Conservation (phyloP, 495 filamentous ascomycete genomes). For the Lichenothelia convexa region DNA sequence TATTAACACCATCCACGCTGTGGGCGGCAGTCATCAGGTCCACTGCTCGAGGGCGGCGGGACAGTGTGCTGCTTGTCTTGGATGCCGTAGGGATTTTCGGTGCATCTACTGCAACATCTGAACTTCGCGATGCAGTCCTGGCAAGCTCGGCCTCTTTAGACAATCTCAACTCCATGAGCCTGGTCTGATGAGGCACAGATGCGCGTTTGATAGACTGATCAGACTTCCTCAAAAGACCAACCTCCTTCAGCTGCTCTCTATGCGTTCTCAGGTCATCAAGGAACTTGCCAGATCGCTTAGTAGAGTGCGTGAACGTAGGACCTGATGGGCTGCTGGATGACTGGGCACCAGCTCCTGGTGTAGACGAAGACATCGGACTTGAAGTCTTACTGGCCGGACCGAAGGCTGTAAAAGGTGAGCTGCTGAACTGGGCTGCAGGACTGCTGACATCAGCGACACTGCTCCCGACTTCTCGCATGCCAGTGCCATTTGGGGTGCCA, state of each 20-base stretch:
- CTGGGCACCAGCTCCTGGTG: not conserved
- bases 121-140: too few species aligned
- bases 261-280: not conserved
- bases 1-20: too few species aligned
- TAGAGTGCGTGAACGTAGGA: not conserved
- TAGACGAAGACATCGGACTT: not conserved
- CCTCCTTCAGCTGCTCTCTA: not conserved
- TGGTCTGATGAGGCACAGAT: not conserved
- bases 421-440: constrained; percentile 8
- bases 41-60: too few species aligned
- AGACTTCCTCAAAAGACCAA: not conserved
- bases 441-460: constrained; percentile 21
- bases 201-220: not conserved
- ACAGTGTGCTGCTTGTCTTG: too few species aligned
- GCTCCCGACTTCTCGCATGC: constrained; percentile 19
- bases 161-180: not conserved
- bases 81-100: too few species aligned
- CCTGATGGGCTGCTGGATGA: not conserved
- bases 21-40: too few species aligned
- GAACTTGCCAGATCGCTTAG: not conserved
- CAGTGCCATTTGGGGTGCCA: constrained; percentile 17
- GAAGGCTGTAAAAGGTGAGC: not conserved
- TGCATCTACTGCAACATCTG: too few species aligned
- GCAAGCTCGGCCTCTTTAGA: not conserved
- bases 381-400: not conserved